Conservation (phyloP, 441 rosid species). For the Brassica hybrid region DNA sequence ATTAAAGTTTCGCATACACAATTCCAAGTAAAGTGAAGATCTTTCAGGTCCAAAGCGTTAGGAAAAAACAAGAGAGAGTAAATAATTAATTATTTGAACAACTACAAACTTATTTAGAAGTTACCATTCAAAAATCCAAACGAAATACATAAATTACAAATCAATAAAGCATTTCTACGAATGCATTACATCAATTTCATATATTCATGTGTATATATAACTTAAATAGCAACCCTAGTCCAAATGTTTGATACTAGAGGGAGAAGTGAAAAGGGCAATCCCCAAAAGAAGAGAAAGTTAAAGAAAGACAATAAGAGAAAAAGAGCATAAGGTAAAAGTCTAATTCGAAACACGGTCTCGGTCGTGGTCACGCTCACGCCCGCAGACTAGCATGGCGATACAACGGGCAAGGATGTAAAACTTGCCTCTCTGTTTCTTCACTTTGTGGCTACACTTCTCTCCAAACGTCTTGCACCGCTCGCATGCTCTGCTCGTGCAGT, state of each 20-base stretch:
- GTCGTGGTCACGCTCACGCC: slow-evolving; percentile 54
- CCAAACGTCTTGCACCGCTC: slow-evolving; percentile 72
- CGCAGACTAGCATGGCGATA: slow-evolving; percentile 82
- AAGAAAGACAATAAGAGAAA: slow-evolving; percentile 12
- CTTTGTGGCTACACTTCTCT: slow-evolving; percentile 75
- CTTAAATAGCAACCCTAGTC: slow-evolving; percentile 27
- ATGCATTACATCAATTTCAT: slow-evolving; percentile 29
- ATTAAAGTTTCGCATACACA: neutral
- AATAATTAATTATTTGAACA: slow-evolving; percentile 23
- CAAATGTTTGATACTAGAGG: slow-evolving; percentile 30
- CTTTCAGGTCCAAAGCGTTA: slow-evolving; percentile 10
- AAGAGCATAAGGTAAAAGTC: slow-evolving; percentile 2
- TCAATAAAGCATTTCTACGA: slow-evolving; percentile 25
- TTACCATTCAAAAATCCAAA: slow-evolving; percentile 10
- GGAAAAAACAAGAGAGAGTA: neutral
- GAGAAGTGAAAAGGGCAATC: slow-evolving; percentile 3
- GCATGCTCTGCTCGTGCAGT: slow-evolving; percentile 40
- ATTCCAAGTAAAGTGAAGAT: slow-evolving; percentile 10
- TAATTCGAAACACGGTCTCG: slow-evolving; percentile 26
- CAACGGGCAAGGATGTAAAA: slow-evolving; percentile 93
- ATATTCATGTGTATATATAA: slow-evolving; percentile 26
- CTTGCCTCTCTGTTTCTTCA: slow-evolving; percentile 83
- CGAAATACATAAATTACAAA: neutral
- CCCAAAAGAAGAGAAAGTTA: neutral
- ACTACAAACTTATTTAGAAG: slow-evolving; percentile 8